A percentile compares a stretch with the other conserved stretches of the same genome.
Conservation (phyloP, 176 grass and related monocot genomes). For the Aegilops speltoides region DNA sequence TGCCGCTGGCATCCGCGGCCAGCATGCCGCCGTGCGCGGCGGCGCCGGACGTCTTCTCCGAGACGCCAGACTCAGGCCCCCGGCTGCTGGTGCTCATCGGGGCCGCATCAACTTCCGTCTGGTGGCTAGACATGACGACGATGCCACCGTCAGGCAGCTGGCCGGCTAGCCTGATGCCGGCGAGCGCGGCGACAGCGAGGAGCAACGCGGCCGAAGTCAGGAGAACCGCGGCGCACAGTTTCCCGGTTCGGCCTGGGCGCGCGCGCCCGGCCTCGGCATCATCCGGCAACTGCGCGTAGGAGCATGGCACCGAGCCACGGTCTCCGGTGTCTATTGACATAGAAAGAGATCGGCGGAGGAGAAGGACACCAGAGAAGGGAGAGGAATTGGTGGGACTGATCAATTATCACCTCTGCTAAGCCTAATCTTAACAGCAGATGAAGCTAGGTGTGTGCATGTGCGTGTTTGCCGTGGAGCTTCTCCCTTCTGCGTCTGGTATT, state of each 20-base stretch:
- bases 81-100: neutral
- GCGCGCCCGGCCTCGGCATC: neutral
- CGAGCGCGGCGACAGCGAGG: constrained; percentile 5
- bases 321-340: constrained; percentile 35
- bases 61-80: constrained; percentile 56
- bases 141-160: neutral
- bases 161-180: constrained; percentile 2
- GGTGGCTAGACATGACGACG: neutral
- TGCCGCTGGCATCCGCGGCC: neutral
- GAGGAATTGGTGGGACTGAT: too few relatives aligned
- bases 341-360: neutral
- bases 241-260: neutral
- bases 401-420: neutral
- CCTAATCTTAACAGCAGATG: neutral
- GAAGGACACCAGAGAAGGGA: too few relatives aligned
- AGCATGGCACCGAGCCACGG: neutral
- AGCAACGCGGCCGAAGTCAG: neutral
- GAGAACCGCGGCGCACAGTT: neutral
- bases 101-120: neutral
- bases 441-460: neutral
- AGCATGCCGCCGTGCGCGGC: neutral
- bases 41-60: constrained; percentile 67
- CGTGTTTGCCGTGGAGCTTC: neutral
- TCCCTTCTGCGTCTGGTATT: neutral
- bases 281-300: constrained; percentile 25